phyloP scores from a whole-genome alignment of 129 eudicot species.

The Tanacetum coccineum region DNA sequence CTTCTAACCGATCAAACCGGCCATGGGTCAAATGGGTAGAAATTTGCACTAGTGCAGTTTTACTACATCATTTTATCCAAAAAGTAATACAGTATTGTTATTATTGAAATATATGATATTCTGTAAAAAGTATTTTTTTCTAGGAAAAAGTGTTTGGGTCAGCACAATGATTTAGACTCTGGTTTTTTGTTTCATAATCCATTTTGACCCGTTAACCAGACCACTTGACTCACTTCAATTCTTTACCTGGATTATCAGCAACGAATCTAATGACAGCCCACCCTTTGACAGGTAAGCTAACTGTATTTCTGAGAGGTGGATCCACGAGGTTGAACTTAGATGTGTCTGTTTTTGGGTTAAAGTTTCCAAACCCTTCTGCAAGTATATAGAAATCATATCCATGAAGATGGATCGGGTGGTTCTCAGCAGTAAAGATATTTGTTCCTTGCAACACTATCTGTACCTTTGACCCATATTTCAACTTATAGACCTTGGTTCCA shows the following conservation, averaged over 20 bases:
- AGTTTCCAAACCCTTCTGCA: slow-evolving; percentile 90
- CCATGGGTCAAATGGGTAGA: neutral
- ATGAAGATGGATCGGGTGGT: slow-evolving; percentile 95
- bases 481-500: slow-evolving; percentile 60
- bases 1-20: neutral
- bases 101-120: neutral
- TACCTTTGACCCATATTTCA: slow-evolving; percentile 75
- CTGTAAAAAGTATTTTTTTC: neutral
- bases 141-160: neutral
- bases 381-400: slow-evolving; percentile 87
- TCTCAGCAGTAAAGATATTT: slow-evolving; percentile 74
- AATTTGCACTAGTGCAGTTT: neutral
- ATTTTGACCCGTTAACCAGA: no score
- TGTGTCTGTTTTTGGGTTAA: slow-evolving; percentile 58
- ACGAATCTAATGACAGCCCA: slow-evolving; percentile 91
- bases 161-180: neutral
- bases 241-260: slow-evolving; percentile 90
- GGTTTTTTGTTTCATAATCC: neutral
- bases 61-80: neutral
- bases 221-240: no score
- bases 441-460: slow-evolving; percentile 89
- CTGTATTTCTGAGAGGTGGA: slow-evolving; percentile 94
- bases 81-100: no score
- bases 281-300: slow-evolving; percentile 75
- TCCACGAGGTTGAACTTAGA: slow-evolving; percentile 82